Percentiles rank a stretch among this genome's conserved stretches.
phyloP scores from a whole-genome alignment of 768 basidiomycete genomes.

The Mycena sanguinolenta region DNA sequence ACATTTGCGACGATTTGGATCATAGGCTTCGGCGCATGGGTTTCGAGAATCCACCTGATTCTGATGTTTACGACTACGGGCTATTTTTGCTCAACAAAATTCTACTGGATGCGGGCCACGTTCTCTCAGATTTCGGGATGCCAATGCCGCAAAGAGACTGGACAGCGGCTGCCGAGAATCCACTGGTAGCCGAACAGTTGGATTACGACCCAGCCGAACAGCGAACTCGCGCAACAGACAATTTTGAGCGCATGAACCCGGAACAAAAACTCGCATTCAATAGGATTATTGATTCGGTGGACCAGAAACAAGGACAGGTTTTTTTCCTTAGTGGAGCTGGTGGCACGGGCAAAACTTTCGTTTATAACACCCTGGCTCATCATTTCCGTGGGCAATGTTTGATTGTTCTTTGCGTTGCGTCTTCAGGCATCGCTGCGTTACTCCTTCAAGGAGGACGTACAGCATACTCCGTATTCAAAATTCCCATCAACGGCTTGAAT shows the following conservation, averaged over 20 bases:
- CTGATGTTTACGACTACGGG: background rate
- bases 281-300: background rate
- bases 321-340: background rate
- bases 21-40: conserved; percentile 10
- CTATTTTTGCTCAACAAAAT: conserved; percentile 6
- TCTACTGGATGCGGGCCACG: background rate
- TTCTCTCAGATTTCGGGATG: conserved; percentile 35
- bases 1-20: conserved; percentile 1
- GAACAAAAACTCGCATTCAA: background rate
- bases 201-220: background rate
- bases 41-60: background rate
- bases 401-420: background rate
- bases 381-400: background rate
- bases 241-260: background rate
- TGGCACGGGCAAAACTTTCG: background rate
- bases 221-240: background rate
- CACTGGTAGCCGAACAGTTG: background rate
- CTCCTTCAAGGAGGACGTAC: conserved; percentile 47
- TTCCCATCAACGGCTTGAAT: conserved; percentile 44
- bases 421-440: background rate
- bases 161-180: background rate
- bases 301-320: background rate
- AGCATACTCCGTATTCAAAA: conserved; percentile 54
- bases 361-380: conserved; percentile 37
- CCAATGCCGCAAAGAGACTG: background rate